Evolutionary conservation across 2,329 filamentous ascomycete species (phyloP), one percentile per base, ranked within the genome.

Genomic region (Diplodia sapinea): DNA sequence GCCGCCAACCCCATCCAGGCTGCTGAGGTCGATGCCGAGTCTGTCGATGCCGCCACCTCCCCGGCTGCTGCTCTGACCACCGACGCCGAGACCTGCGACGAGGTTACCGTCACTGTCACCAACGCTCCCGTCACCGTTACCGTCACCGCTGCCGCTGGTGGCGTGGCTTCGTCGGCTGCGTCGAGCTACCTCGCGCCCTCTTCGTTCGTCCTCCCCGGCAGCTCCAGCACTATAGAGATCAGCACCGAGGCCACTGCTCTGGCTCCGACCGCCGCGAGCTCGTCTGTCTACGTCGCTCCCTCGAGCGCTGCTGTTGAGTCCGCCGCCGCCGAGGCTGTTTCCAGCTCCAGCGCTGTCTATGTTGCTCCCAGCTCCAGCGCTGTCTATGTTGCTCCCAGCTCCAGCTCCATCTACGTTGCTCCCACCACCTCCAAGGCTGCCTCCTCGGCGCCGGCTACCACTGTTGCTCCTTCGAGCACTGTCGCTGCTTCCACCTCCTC

Each of bases 41-140:
- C 62, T 11, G 47, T 50, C 13, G 52, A 49, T 8, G 62, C 65
- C 12, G 67, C 67, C 36, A 12, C 33, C 33, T 36, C 33, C 33
- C 9, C 33, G 33, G 7, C 8, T 51, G 67, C 56, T 23, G 55
- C 55, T 29, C 55, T 59, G 55, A 59, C 57, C 57, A 73, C 75
- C 65, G 73, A 78, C 65, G 76, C 75, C 66, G 76, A 81, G 52
- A 57, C 55, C 31, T 82, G 80, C 61, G 77, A 77, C 40, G 79
- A 78, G 68, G 76, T 81, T 61, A 79, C 80, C 49, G 74, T 81
- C 64, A 82, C 80, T 31, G 67, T 65, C 43, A 68, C 67, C 61
- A 59, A 65, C 66, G 49, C 43, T 23, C 47, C 56, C 38, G 51
- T 65, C 31, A 68, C 80, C 38, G 74, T 81, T 65, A 82, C 80